Conservation (phyloP, 352 stramenopile species). For the Phytopythium delawarense region DNA sequence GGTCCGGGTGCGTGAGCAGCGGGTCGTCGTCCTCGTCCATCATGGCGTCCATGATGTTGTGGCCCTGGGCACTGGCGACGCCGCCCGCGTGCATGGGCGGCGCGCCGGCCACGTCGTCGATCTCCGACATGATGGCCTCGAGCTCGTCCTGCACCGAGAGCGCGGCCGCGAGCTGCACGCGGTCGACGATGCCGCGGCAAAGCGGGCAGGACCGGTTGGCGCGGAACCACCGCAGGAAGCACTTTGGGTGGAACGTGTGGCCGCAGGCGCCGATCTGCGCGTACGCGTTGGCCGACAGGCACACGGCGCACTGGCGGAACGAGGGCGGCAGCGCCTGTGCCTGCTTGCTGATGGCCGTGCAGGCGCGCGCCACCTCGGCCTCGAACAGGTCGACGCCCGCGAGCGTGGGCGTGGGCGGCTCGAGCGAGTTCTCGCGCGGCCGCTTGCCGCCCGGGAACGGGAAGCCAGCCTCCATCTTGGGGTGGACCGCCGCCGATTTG, state of each 20-base stretch:
- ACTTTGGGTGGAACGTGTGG: constrained; percentile 77
- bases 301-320: constrained; percentile 69
- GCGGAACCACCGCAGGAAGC: constrained; percentile 79
- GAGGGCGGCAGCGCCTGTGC: constrained; percentile 40
- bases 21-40: constrained; percentile 27
- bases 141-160: constrained; percentile 57
- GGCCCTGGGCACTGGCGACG: neutral
- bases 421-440: constrained; percentile 19
- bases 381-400: constrained; percentile 54
- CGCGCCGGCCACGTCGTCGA: constrained; percentile 39
- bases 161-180: constrained; percentile 45
- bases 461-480: neutral
- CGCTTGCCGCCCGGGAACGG: constrained; percentile 14
- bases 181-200: constrained; percentile 58
- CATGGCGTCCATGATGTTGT: constrained; percentile 13
- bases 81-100: too few relatives aligned
- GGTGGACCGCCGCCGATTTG: neutral
- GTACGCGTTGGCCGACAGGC: constrained; percentile 64
- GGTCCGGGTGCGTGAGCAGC: constrained; percentile 34
- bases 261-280: constrained; percentile 63
- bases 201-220: constrained; percentile 69
- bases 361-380: constrained; percentile 58
- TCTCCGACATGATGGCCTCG: constrained; percentile 74
- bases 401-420: constrained; percentile 4
- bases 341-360: constrained; percentile 48